These are phyloP conservation scores for Megacollybia platyphylla DNA, from an alignment of 1,284 basidiomycete species.

Conservation along the genomic window DNA sequence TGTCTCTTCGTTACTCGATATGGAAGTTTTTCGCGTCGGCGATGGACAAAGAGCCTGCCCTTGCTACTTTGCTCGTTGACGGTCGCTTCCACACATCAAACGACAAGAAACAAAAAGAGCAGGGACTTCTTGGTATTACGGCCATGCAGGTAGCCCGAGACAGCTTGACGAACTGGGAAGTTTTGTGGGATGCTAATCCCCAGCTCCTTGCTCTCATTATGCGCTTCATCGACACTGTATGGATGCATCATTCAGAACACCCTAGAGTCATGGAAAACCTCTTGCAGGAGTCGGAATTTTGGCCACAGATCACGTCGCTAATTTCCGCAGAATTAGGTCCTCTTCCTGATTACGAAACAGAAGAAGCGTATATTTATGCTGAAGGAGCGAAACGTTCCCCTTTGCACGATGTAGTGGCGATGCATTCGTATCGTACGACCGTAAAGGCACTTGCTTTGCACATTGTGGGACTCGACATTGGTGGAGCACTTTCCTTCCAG, in stretches of 20 bases:
- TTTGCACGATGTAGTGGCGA: constrained; percentile 46
- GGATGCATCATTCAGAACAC: constrained; percentile 76
- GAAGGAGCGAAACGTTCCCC: constrained; percentile 46
- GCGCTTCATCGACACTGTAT: constrained; percentile 71
- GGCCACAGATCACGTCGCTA: constrained; percentile 50
- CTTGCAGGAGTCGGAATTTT: constrained; percentile 46
- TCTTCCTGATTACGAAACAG: constrained; percentile 45
- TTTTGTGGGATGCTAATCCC: constrained; percentile 65
- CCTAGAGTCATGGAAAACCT: constrained; percentile 42
- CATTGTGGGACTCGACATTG: constrained; percentile 59
- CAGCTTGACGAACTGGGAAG: constrained; percentile 56
- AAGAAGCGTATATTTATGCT: constrained; percentile 24
- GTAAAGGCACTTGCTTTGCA: constrained; percentile 68
- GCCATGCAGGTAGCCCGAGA: constrained; percentile 56
- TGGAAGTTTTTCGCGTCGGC: constrained; percentile 81
- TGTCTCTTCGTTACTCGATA: constrained; percentile 54
- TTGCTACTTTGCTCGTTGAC: constrained; percentile 72
- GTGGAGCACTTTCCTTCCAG: constrained; percentile 34
- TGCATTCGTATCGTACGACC: constrained; percentile 58
- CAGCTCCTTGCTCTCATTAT: constrained; percentile 67
- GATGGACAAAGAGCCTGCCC: constrained; percentile 78
- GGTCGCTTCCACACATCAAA: constrained; percentile 49
- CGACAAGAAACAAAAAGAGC: constrained; percentile 28
- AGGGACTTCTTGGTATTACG: constrained; percentile 20
- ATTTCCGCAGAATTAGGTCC: constrained; percentile 55